These are phyloP conservation scores for Breynia disticha DNA, from an alignment of 441 rosid genomes.

Conservation along the genomic window DNA sequence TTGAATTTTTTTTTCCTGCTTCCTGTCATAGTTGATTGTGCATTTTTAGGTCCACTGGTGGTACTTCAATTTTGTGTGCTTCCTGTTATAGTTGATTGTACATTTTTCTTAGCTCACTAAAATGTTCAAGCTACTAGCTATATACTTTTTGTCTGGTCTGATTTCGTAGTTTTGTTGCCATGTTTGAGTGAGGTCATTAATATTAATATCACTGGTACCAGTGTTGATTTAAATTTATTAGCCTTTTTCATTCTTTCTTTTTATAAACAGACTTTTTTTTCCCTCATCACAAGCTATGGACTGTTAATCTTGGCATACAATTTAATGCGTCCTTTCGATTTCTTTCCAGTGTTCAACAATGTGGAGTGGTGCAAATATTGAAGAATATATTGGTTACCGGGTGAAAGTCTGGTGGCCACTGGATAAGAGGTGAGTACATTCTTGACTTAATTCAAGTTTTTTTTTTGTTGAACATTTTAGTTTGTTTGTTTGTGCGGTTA, in stretches of 20 bases:
- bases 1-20: background rate
- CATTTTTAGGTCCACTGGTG: background rate
- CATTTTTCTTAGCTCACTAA: background rate
- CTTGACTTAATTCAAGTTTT: background rate
- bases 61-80: background rate
- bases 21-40: background rate
- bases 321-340: background rate
- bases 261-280: too few species aligned
- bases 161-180: background rate
- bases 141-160: background rate
- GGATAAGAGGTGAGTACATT: slow-evolving; percentile 80
- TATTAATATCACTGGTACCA: too few species aligned
- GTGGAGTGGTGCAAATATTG: slow-evolving; percentile 43
- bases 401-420: slow-evolving; percentile 99
- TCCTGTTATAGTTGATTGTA: background rate
- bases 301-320: too few species aligned
- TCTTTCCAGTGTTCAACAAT: slow-evolving; percentile 56
- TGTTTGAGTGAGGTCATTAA: too few species aligned
- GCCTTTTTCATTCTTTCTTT: too few species aligned
- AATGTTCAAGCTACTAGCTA: background rate
- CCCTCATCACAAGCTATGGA: too few species aligned
- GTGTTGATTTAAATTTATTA: too few species aligned
- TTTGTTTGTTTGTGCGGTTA: background rate
- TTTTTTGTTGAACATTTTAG: background rate
- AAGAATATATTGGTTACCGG: slow-evolving; percentile 74